Base-by-base conservation (phyloP, 208 protist species). In the Phytomonas sp. region DNA sequence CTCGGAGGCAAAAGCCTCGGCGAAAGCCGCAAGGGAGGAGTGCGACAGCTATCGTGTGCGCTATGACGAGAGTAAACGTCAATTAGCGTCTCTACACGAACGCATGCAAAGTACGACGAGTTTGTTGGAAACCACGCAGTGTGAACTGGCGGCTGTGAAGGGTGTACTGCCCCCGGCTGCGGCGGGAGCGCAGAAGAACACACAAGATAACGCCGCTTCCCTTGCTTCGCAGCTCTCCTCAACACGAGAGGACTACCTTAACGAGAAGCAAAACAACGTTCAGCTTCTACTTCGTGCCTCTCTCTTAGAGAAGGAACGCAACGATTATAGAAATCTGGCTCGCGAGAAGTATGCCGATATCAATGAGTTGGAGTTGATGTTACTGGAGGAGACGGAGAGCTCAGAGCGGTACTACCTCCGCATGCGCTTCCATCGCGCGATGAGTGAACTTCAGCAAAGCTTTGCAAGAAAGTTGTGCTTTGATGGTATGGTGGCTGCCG, bases 361-460 rank as follows among this genome's bases (percentile, higher is more conserved):
- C 30, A 66, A 66, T 64, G 84, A 92, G 75, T 72, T 91, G 5
- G 85, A 94, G 75, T 79, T 86, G 68, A 69, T 89, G 4, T 53
- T 94, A 8, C 70, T 94, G 59, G 84, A 92, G 69, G 84, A 94
- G 72, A 84, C 86, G 60, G 89, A 94, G 66, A 88, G 59, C 17
- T 78, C 84, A 4, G 80, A 91, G 68, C 85, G 89, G 36, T 85
- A 85, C 70, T 91, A 91, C 71, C 46, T 81, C 34, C 79, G 78
- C 33, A 80, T 89, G 73, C 83, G 85, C 33, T 87, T 84, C 56
- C 73, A 83, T 36, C 81, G 76, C 53, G 74, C 76, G 63, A 31
- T 73, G 0, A 43, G 73, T 53, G 77, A 82, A 60, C 66, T 89
- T 20, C 73, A 78, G 37, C 69, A 68, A 62, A 56, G 11, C 20